These are phyloP conservation scores for Trichoderma brevicompactum DNA, from an alignment of 2,329 filamentous ascomycete genomes.

Conservation along the genomic window DNA sequence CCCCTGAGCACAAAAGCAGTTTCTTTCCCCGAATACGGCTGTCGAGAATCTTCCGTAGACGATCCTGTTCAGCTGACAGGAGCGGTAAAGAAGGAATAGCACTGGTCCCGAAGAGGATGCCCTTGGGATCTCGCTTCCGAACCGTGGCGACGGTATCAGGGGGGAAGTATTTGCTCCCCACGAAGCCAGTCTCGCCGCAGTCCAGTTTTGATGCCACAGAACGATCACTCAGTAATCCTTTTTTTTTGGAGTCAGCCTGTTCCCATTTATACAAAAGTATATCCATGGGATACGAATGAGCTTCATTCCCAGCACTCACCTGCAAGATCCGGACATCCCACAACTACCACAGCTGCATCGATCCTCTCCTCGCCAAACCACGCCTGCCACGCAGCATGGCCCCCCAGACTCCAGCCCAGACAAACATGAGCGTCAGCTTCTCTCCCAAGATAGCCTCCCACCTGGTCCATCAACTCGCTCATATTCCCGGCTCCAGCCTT, in stretches of 20 bases:
- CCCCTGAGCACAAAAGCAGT: constrained; percentile 68
- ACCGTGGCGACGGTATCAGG: constrained; percentile 66
- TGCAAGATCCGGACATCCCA: constrained; percentile 89
- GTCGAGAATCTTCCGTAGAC: constrained; percentile 53
- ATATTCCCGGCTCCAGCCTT: constrained; percentile 76
- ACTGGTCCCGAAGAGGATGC: constrained; percentile 65
- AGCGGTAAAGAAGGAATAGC: constrained; percentile 42
- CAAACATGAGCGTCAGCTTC: constrained; percentile 68
- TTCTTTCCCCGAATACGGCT: constrained; percentile 62
- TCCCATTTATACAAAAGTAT: not conserved
- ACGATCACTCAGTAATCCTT: constrained; percentile 74
- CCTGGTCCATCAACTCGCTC: constrained; percentile 73
- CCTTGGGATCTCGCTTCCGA: constrained; percentile 72
- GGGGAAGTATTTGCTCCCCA: constrained; percentile 81
- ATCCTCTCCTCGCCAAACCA: constrained; percentile 79
- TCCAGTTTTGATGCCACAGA: constrained; percentile 67
- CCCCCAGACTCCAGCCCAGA: constrained; percentile 83
- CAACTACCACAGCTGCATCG: constrained; percentile 75
- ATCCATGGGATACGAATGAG: not conserved
- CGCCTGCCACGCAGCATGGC: constrained; percentile 84
- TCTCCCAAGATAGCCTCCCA: constrained; percentile 69
- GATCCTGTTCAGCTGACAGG: constrained; percentile 47
- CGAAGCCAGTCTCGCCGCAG: constrained; percentile 64
- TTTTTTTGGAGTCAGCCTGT: constrained; percentile 33
- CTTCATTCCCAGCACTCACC: constrained; percentile 45